Percentiles rank a stretch among this genome's conserved stretches.
Conservation (phyloP, 495 filamentous ascomycete genomes). For the Rusavskia elegans region DNA sequence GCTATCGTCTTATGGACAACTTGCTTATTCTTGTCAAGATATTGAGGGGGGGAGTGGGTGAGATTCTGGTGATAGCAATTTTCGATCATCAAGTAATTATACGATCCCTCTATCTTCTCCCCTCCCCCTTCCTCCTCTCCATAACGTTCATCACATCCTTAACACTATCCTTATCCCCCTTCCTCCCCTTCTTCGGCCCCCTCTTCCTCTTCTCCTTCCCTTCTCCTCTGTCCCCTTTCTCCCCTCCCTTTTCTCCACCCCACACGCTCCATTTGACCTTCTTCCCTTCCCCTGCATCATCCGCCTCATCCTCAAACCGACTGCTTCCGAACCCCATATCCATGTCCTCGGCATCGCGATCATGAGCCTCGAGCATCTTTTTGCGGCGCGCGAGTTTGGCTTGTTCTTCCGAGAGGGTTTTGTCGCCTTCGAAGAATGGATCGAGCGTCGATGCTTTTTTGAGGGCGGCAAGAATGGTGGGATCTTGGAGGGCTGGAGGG, state of each 20-base stretch:
- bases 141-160: conserved; percentile 68
- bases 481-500: conserved; percentile 43
- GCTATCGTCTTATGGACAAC: too few species aligned
- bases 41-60: too few species aligned
- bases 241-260: conserved; percentile 38
- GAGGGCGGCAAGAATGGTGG: conserved; percentile 66
- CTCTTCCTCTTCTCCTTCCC: conserved; percentile 52
- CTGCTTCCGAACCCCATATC: conserved; percentile 87
- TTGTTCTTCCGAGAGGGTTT: conserved; percentile 27
- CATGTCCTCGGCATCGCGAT: conserved; percentile 80
- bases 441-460: conserved; percentile 67
- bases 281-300: conserved; percentile 40
- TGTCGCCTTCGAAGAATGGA: conserved; percentile 27
- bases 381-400: conserved; percentile 48
- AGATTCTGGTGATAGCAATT: too few species aligned
- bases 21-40: too few species aligned
- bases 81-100: too few species aligned
- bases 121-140: conserved; percentile 41
- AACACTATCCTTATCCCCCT: conserved; percentile 68
- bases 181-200: conserved; percentile 70
- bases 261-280: conserved; percentile 53
- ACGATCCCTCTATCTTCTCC: background rate
- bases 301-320: conserved; percentile 66
- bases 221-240: conserved; percentile 27
- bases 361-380: conserved; percentile 58